Evolutionary conservation across 169 alveolate genomes (phyloP), one percentile per base, ranked within the genome.

Genomic region (Cystoisospora suis): DNA sequence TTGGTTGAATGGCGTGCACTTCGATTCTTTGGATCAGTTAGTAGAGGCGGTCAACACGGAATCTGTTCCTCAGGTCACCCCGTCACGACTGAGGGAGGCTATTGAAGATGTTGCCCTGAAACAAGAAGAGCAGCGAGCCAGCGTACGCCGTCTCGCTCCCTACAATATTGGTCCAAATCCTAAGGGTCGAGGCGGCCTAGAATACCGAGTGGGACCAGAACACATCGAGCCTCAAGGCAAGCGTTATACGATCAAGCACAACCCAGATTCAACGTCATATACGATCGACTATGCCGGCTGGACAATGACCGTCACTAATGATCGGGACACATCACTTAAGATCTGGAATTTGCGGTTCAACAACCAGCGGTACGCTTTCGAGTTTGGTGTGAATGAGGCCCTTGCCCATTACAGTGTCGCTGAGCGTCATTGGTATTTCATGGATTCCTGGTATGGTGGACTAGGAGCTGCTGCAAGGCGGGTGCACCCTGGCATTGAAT

Each of bases 401-500:
- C 81, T 94, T 87, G 96, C 96, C 34, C 96, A 94, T 58, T 94
- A 94, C 70, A 93, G 94, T 36, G 95, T 94, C 15, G 91, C 93
- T 40, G 96, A 94, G 80, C 86, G 95, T 70, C 90, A 92, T 69
- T 94, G 95, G 95, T 94, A 81, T 77, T 94, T 94, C 85, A 56
- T 94, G 81, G 96, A 94, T 46, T 87, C 94, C 40, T 94, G 96
- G 96, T 94, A 93, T 53, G 96, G 96, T 34, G 96, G 96, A 4
- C 83, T 94, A 75, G 96, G 96, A 15, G 85, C 95, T 7, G 96
- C 96, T 15, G 94, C 95, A 7, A 83, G 96, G 15, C 88, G 87
- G 3, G 92, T 94, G 72, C 95, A 90, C 70, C 93, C 92, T 5
- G 96, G 96, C 23, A 65, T 92, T 29, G 96, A 94, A 46, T 94